Percentiles rank a stretch among this genome's conserved stretches.
phyloP scores from a whole-genome alignment of 768 basidiomycete species.

The Suillus bovinus region DNA sequence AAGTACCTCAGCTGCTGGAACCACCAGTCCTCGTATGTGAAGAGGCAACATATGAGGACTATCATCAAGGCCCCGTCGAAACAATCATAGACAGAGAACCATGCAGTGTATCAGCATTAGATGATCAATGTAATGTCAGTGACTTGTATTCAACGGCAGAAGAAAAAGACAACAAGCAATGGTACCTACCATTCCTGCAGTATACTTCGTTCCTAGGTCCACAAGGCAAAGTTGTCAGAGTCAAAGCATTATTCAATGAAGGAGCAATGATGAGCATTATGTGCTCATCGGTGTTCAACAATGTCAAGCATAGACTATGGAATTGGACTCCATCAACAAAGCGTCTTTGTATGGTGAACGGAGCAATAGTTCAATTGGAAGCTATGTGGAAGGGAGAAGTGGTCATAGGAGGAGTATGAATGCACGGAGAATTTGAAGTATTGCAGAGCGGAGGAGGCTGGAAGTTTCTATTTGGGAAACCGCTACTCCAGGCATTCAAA shows the following conservation, averaged over 20 bases:
- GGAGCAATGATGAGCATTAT: slow-evolving; percentile 20
- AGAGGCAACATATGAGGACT: neutral
- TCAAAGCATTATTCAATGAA: slow-evolving; percentile 25
- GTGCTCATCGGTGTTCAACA: neutral
- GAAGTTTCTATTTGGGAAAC: slow-evolving; percentile 32
- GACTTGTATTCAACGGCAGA: neutral
- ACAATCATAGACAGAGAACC: neutral
- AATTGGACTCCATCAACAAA: neutral
- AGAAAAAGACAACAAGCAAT: neutral
- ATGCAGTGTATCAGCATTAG: neutral
- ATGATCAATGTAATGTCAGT: neutral
- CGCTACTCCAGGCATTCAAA: slow-evolving; percentile 20
- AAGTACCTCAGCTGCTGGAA: neutral
- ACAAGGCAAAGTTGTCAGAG: slow-evolving; percentile 14
- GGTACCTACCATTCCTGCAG: neutral
- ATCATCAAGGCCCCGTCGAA: neutral
- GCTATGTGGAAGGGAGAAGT: neutral
- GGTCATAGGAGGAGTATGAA: neutral
- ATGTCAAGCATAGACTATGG: neutral
- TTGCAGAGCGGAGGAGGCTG: slow-evolving; percentile 15
- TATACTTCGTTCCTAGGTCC: slow-evolving; percentile 6
- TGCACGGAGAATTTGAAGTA: neutral
- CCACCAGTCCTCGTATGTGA: neutral
- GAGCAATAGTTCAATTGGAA: neutral
- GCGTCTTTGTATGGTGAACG: neutral